phyloP scores from a whole-genome alignment of 164 flowering plant genomes.

The Brasenia schreberi region DNA sequence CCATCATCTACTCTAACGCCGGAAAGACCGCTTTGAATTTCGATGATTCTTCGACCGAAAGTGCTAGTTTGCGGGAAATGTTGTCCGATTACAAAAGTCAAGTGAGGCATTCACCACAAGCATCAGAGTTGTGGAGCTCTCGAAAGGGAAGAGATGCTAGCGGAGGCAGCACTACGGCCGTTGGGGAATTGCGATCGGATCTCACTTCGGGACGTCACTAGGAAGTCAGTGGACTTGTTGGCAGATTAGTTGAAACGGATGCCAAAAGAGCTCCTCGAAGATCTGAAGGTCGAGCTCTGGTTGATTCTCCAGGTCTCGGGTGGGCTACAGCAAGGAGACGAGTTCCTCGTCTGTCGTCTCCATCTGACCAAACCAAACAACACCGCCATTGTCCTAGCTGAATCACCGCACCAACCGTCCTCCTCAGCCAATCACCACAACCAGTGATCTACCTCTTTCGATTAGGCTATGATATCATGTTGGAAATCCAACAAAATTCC shows the following conservation, averaged over 20 bases:
- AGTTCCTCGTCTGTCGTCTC: conserved; percentile 23
- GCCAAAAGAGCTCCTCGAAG: conserved; percentile 67
- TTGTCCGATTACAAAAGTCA: conserved; percentile 36
- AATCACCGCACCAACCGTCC: too few relatives aligned
- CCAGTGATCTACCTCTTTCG: too few relatives aligned
- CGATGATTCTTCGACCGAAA: conserved; percentile 85
- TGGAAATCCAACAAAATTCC: too few relatives aligned
- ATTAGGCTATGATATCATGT: too few relatives aligned
- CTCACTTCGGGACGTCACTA: conserved; percentile 57
- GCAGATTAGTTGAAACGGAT: conserved; percentile 53
- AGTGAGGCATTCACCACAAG: conserved; percentile 23
- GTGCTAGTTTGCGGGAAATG: conserved; percentile 90
- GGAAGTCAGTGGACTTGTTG: conserved; percentile 63
- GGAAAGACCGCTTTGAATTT: conserved; percentile 20
- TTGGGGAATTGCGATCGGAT: conserved; percentile 57
- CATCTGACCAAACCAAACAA: too few relatives aligned
- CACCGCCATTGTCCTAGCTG: too few relatives aligned
- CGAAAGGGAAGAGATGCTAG: conserved; percentile 35
- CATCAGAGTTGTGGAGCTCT: neutral
- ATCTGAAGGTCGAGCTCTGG: conserved; percentile 62
- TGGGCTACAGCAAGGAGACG: conserved; percentile 74
- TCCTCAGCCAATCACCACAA: too few relatives aligned
- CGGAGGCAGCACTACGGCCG: conserved; percentile 59
- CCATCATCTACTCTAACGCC: conserved; percentile 17
- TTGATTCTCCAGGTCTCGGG: conserved; percentile 75